These are phyloP conservation scores for Boletus sp. DNA, from an alignment of 768 basidiomycete genomes.

Conservation along the genomic window DNA sequence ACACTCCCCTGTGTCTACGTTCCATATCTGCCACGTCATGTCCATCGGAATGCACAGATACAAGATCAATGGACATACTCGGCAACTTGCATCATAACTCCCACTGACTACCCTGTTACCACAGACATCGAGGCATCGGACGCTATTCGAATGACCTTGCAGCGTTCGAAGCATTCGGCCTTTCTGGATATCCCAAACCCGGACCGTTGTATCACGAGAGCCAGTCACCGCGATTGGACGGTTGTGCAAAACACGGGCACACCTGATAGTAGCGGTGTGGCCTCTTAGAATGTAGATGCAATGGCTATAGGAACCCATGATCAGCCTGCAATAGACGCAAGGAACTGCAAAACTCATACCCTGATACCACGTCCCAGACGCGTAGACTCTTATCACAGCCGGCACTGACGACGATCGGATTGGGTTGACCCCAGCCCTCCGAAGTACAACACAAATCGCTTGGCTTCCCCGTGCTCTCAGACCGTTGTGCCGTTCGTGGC, in stretches of 20 bases:
- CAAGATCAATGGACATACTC: constrained; percentile 46
- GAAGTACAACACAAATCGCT: constrained; percentile 64
- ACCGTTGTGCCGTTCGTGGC: constrained; percentile 16
- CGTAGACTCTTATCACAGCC: constrained; percentile 91
- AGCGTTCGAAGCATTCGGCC: constrained; percentile 68
- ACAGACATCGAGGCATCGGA: constrained; percentile 85
- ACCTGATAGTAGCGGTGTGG: constrained; percentile 89
- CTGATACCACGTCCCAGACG: constrained; percentile 88
- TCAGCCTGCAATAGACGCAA: constrained; percentile 4
- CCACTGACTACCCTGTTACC: constrained; percentile 86
- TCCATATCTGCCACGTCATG: constrained; percentile 65
- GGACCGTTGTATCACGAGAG: constrained; percentile 79
- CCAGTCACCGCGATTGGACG: constrained; percentile 89
- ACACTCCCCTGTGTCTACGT: constrained; percentile 87
- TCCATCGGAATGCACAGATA: background rate
- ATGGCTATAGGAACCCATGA: constrained; percentile 33
- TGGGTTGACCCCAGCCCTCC: constrained; percentile 87
- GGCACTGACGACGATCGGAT: constrained; percentile 81
- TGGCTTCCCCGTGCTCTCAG: constrained; percentile 33
- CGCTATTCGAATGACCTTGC: constrained; percentile 75
- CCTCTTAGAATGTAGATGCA: constrained; percentile 81
- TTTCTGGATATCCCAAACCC: constrained; percentile 91
- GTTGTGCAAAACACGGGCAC: constrained; percentile 82
- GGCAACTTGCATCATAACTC: constrained; percentile 87
- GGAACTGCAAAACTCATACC: constrained; percentile 45